A percentile compares a stretch with the other conserved stretches of the same genome.
These are phyloP conservation scores for Cyberlindnera mycetangii DNA, from an alignment of 805 yeast genomes.

Conservation along the genomic window DNA sequence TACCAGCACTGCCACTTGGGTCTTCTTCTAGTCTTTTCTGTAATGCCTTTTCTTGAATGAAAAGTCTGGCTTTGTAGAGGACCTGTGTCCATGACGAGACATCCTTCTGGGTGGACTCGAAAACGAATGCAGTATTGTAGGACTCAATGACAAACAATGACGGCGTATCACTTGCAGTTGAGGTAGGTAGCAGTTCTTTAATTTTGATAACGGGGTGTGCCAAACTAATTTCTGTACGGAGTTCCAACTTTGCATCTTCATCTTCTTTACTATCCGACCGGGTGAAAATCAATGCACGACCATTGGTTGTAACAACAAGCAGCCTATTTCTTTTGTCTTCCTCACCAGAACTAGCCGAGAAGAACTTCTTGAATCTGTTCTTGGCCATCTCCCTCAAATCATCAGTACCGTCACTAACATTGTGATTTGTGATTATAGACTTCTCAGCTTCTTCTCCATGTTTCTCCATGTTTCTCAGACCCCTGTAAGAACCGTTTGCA, in stretches of 20 bases:
- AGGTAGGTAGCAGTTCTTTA: conserved; percentile 52
- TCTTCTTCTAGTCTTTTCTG: conserved; percentile 26
- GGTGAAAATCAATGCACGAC: conserved; percentile 55
- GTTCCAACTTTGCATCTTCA: conserved; percentile 31
- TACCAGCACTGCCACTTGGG: conserved; percentile 32
- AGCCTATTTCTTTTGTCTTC: conserved; percentile 47
- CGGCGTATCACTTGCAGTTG: conserved; percentile 31
- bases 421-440: conserved; percentile 26
- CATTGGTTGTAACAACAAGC: conserved; percentile 57
- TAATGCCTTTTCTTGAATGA: conserved; percentile 44
- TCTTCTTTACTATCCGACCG: conserved; percentile 22
- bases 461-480: conserved; percentile 35
- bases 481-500: conserved; percentile 42
- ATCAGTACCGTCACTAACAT: conserved; percentile 13
- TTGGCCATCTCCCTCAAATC: conserved; percentile 15
- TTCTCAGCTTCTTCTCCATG: conserved; percentile 30
- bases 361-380: conserved; percentile 25
- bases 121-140: conserved; percentile 48
- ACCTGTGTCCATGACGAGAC: conserved; percentile 56
- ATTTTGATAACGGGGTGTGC: conserved; percentile 50
- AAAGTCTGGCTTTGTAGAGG: conserved; percentile 45
- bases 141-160: conserved; percentile 56
- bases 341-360: conserved; percentile 17
- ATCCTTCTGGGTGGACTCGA: conserved; percentile 52
- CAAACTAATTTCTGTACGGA: conserved; percentile 53